A percentile compares a stretch with the other conserved stretches of the same genome.
phyloP scores from a whole-genome alignment of 345 rosid genomes.

The Eucalyptus regnans region DNA sequence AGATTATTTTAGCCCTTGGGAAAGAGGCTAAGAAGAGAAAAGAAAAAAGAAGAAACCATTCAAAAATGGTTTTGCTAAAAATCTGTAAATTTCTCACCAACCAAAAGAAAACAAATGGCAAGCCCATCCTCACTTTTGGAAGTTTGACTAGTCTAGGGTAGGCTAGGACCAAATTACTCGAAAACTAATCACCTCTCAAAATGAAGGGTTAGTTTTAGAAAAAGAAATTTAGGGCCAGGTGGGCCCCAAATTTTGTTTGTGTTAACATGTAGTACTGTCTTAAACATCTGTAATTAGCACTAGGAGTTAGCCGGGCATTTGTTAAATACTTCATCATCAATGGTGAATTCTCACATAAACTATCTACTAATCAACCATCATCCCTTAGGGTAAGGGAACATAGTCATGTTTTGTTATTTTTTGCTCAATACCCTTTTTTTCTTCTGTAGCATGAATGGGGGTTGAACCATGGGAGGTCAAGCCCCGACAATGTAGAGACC shows the following conservation, averaged over 20 bases:
- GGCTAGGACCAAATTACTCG: background rate
- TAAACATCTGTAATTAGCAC: background rate
- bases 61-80: background rate
- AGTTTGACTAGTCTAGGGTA: background rate
- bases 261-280: background rate
- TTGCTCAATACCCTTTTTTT: conserved; percentile 5
- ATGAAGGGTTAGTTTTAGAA: background rate
- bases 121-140: background rate
- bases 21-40: background rate
- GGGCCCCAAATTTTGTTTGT: background rate
- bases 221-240: background rate
- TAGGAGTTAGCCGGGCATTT: background rate
- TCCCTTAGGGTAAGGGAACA: conserved; percentile 41
- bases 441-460: background rate
- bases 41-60: background rate
- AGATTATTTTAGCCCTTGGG: background rate
- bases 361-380: conserved; percentile 5
- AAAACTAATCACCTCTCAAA: background rate
- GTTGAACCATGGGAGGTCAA: background rate
- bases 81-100: background rate
- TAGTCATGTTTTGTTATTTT: background rate
- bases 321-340: background rate
- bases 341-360: conserved; percentile 17
- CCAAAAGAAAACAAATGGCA: background rate
- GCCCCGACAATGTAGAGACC: background rate